Evolutionary conservation across 305 asterid species (phyloP).

Genomic region (Nicotiana rustica): DNA sequence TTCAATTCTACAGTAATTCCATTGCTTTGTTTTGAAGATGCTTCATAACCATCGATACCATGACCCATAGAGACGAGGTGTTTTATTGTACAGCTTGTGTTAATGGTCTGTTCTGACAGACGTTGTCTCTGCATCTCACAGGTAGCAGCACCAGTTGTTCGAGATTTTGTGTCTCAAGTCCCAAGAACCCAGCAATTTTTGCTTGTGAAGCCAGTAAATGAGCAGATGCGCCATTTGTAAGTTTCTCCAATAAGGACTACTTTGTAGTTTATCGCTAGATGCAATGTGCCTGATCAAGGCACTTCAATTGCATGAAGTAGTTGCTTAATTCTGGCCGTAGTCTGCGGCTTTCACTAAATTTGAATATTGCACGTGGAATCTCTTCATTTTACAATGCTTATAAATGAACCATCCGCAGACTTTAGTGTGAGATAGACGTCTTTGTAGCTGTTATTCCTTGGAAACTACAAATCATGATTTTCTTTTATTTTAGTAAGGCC

Average conservation of each 20-base stretch:
- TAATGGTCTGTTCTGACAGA: conserved; percentile 33
- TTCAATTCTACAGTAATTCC: neutral
- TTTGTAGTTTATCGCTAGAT: conserved; percentile 23
- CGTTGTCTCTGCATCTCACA: conserved; percentile 47
- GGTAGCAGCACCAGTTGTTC: conserved; percentile 55
- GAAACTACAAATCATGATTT: conserved; percentile 2
- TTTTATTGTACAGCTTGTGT: neutral
- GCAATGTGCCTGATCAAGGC: conserved; percentile 4
- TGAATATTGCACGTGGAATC: conserved; percentile 22
- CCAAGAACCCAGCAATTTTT: conserved; percentile 47
- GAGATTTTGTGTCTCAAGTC: conserved; percentile 53
- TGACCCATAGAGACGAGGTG: neutral
- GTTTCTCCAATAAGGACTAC: conserved; percentile 41
- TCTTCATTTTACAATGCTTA: conserved; percentile 21
- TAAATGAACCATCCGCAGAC: neutral
- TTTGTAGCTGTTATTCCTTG: neutral
- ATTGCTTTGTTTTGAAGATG: neutral
- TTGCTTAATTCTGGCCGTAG: conserved; percentile 23
- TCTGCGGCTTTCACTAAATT: neutral
- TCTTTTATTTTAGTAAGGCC: neutral
- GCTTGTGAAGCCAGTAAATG: conserved; percentile 58
- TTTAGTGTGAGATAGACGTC: neutral
- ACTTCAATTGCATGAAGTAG: conserved; percentile 11
- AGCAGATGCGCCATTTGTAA: conserved; percentile 66
- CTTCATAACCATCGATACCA: conserved; percentile 7